A percentile compares a stretch with the other conserved stretches of the same genome.
These are phyloP conservation scores for Trichophyton verrucosum DNA, from an alignment of 2,329 filamentous ascomycete species.

Conservation along the genomic window DNA sequence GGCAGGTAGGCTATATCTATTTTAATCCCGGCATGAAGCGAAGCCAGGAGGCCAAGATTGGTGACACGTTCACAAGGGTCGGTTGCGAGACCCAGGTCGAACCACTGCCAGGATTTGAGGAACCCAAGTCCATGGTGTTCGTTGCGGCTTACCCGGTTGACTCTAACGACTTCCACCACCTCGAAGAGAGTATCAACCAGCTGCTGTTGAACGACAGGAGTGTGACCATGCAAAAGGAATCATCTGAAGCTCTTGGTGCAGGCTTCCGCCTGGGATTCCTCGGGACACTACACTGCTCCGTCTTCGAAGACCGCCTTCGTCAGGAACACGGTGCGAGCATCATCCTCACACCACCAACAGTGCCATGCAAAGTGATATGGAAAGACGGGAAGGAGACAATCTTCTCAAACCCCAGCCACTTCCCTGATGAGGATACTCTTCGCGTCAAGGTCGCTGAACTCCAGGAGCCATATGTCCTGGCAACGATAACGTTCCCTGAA, in stretches of 20 bases:
- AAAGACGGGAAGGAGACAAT: conserved; percentile 63
- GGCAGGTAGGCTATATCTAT: conserved; percentile 90
- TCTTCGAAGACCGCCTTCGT: conserved; percentile 87
- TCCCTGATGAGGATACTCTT: conserved; percentile 58
- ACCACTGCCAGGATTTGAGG: conserved; percentile 82
- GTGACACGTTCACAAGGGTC: conserved; percentile 82
- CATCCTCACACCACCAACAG: conserved; percentile 92
- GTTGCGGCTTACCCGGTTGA: conserved; percentile 93
- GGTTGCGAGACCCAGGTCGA: conserved; percentile 65
- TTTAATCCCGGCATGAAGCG: conserved; percentile 99
- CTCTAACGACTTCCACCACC: conserved; percentile 68
- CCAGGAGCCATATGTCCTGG: conserved; percentile 63
- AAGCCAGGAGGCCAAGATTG: conserved; percentile 88
- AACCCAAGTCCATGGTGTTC: conserved; percentile 98
- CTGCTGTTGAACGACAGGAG: conserved; percentile 90
- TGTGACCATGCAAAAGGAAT: conserved; percentile 86
- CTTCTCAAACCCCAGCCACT: conserved; percentile 75
- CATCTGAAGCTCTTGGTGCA: conserved; percentile 81
- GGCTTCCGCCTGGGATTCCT: conserved; percentile 92
- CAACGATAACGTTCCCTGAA: conserved; percentile 81
- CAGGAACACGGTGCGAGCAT: conserved; percentile 91
- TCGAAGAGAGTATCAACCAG: conserved; percentile 90
- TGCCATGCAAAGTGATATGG: conserved; percentile 79
- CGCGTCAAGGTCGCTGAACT: conserved; percentile 47
- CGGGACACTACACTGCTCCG: conserved; percentile 96